These are phyloP conservation scores for Penicillium olsonii DNA, from an alignment of 2,329 filamentous ascomycete species.

Conservation along the genomic window DNA sequence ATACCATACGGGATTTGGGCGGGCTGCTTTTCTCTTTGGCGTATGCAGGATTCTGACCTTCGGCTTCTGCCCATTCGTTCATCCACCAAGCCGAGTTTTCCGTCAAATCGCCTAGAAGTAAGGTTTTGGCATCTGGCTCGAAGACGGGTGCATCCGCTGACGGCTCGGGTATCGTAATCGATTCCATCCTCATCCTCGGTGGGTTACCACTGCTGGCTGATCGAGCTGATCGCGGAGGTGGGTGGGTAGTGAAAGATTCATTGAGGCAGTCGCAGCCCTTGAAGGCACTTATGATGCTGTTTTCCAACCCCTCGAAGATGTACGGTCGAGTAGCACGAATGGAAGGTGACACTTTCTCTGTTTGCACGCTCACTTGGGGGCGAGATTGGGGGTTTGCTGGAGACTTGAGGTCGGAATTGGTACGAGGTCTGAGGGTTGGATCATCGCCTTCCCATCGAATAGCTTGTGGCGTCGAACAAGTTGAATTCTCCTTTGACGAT, in stretches of 20 bases:
- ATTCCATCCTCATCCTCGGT: slow-evolving; percentile 31
- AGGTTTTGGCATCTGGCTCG: slow-evolving; percentile 72
- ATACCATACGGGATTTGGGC: slow-evolving; percentile 46
- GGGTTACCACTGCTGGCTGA: slow-evolving; percentile 49
- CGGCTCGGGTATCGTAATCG: slow-evolving; percentile 31
- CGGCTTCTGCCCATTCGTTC: slow-evolving; percentile 53
- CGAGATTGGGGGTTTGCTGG: slow-evolving; percentile 22
- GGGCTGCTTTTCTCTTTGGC: slow-evolving; percentile 35
- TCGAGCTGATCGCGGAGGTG: slow-evolving; percentile 38
- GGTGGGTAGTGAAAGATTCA: slow-evolving; percentile 66
- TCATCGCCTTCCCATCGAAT: slow-evolving; percentile 22
- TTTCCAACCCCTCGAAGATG: slow-evolving; percentile 75
- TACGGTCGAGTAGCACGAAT: slow-evolving; percentile 44
- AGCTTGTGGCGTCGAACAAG: slow-evolving; percentile 19
- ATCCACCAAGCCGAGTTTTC: slow-evolving; percentile 86
- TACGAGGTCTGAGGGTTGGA: slow-evolving; percentile 24
- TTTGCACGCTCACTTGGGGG: slow-evolving; percentile 19
- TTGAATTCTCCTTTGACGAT: slow-evolving; percentile 15
- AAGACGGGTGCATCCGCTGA: slow-evolving; percentile 48
- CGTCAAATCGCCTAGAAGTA: slow-evolving; percentile 72
- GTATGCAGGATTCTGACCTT: slow-evolving; percentile 30
- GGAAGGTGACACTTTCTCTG: slow-evolving; percentile 34
- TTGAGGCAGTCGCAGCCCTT: slow-evolving; percentile 73
- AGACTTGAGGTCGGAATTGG: slow-evolving; percentile 33
- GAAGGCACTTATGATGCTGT: slow-evolving; percentile 72